These are phyloP conservation scores for Linnemannia zychae DNA, from an alignment of 192 early-diverging fungal species.

Conservation along the genomic window DNA sequence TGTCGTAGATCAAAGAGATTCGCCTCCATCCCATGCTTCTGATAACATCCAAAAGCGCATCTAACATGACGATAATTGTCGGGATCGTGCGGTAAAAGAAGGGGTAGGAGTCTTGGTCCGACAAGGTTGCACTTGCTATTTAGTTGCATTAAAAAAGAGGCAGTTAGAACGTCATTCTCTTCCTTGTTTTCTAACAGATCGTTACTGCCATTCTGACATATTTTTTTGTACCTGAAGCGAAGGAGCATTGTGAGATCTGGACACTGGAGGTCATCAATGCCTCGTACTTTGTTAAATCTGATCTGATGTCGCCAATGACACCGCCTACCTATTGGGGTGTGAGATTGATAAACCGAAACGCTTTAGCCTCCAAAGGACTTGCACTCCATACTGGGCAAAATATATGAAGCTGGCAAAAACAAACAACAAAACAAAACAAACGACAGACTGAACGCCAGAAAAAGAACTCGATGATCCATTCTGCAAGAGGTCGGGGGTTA, in stretches of 20 bases:
- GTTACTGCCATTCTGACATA: neutral
- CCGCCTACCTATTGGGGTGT: conserved; percentile 49
- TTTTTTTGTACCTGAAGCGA: conserved; percentile 46
- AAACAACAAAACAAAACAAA: neutral
- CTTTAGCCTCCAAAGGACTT: neutral
- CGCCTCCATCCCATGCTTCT: conserved; percentile 55
- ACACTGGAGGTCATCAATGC: conserved; percentile 62
- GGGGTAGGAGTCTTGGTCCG: conserved; percentile 50
- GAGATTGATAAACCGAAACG: neutral
- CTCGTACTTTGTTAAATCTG: conserved; percentile 59
- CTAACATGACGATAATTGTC: conserved; percentile 54
- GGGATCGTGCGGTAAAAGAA: conserved; percentile 65
- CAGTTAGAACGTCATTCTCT: neutral
- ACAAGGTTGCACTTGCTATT: conserved; percentile 47
- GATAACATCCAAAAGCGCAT: conserved; percentile 55
- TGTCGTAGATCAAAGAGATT: conserved; percentile 56
- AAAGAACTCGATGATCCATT: neutral
- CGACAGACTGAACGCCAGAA: neutral
- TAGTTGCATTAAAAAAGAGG: neutral
- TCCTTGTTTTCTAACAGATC: neutral
- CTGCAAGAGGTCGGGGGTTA: neutral
- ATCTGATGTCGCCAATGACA: conserved; percentile 62
- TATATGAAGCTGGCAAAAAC: neutral
- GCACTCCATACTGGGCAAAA: neutral
- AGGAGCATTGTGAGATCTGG: conserved; percentile 62